phyloP scores from a whole-genome alignment of 2,329 filamentous ascomycete species.

The Neocatenulostroma microsporum region DNA sequence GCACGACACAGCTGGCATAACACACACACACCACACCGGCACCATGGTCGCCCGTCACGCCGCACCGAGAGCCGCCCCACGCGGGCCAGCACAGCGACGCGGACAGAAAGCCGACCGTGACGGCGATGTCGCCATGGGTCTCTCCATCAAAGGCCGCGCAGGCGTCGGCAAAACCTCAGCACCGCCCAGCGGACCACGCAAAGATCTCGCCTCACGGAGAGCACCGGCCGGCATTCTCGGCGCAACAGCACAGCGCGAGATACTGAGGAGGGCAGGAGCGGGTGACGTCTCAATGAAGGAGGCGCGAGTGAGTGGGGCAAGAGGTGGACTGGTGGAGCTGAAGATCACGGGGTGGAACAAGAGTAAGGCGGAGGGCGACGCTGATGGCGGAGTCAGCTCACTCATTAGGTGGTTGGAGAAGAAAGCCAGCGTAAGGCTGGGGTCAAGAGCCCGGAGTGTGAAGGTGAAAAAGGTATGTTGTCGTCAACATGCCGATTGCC shows the following conservation, averaged over 20 bases:
- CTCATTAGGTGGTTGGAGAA: constrained; percentile 36
- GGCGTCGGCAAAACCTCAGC: constrained; percentile 22
- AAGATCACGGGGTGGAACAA: constrained; percentile 36
- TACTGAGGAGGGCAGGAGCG: constrained; percentile 24
- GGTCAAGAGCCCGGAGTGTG: constrained; percentile 24
- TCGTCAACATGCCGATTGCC: constrained; percentile 11
- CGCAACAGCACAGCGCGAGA: constrained; percentile 21
- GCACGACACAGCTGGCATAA: background rate
- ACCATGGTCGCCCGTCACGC: constrained; percentile 14
- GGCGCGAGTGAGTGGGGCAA: constrained; percentile 5
- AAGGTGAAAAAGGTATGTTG: constrained; percentile 33
- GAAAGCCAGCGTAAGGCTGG: constrained; percentile 28
- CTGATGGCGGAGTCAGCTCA: constrained; percentile 29
- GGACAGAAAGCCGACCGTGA: constrained; percentile 44
- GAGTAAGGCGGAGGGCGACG: constrained; percentile 28
- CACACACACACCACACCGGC: background rate
- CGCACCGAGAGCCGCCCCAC: constrained; percentile 11
- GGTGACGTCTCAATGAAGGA: constrained; percentile 24
- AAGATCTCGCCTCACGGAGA: constrained; percentile 17
- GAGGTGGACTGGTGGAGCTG: constrained; percentile 27
- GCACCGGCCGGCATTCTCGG: constrained; percentile 14
- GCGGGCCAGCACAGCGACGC: constrained; percentile 15
- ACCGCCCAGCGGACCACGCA: constrained; percentile 15
- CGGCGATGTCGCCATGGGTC: constrained; percentile 55
- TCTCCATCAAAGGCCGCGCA: constrained; percentile 28